These are phyloP conservation scores for Podospora australis DNA, from an alignment of 495 filamentous ascomycete genomes.

Conservation along the genomic window DNA sequence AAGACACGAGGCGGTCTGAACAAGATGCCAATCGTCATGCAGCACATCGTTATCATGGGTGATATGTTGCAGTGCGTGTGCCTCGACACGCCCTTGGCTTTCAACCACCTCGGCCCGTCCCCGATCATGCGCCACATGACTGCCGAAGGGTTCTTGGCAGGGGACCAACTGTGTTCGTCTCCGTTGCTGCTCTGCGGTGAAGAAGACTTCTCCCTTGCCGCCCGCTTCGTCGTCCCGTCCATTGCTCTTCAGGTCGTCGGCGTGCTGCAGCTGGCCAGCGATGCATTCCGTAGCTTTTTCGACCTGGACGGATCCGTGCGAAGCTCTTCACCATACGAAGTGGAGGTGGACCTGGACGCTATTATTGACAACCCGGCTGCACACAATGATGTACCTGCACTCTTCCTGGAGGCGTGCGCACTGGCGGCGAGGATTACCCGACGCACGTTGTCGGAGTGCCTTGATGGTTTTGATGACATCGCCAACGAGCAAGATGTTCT, in stretches of 20 bases:
- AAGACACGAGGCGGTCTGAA: conserved; percentile 3
- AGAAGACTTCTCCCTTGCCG: conserved; percentile 1
- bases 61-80: conserved; percentile 6
- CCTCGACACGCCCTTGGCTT: conserved; percentile 3
- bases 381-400: background rate
- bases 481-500: background rate
- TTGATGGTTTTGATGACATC: background rate
- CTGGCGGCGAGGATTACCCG: conserved; percentile 5
- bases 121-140: background rate
- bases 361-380: background rate
- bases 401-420: conserved; percentile 8
- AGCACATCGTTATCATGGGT: conserved; percentile 7
- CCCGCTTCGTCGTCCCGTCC: background rate
- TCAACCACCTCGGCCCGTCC: background rate
- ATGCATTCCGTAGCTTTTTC: background rate
- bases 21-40: conserved; percentile 8
- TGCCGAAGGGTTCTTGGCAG: background rate
- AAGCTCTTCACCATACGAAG: no score
- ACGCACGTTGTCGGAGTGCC: background rate
- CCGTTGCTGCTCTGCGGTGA: conserved; percentile 2
- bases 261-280: background rate
- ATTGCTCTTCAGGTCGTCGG: background rate
- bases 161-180: conserved; percentile 1
- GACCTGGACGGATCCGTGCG: no score
- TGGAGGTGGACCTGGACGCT: background rate